Conservation (phyloP, 1,139 yeast species). For the Suhomyces chickasaworum region DNA sequence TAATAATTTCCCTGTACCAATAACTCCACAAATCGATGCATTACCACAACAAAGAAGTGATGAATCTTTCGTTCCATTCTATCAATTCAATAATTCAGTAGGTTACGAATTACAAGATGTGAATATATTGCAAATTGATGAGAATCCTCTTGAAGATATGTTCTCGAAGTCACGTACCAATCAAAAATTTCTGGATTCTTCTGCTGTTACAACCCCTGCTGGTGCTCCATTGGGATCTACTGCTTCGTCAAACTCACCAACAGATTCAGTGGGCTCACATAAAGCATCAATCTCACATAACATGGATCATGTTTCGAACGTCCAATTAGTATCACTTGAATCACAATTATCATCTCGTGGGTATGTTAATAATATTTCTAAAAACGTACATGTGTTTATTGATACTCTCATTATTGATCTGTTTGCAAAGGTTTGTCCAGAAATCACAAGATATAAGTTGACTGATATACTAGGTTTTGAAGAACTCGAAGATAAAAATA, state of each 20-base stretch:
- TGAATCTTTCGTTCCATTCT: conserved; percentile 9
- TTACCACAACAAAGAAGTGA: conserved; percentile 5
- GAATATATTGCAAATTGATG: conserved; percentile 39
- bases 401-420: conserved; percentile 26
- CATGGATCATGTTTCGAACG: conserved; percentile 15
- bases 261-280: conserved; percentile 37
- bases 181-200: background rate
- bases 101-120: conserved; percentile 32
- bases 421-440: conserved; percentile 23
- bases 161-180: conserved; percentile 21
- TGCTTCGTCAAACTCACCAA: conserved; percentile 37
- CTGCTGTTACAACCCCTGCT: conserved; percentile 7
- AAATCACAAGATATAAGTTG: conserved; percentile 23
- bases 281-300: conserved; percentile 14
- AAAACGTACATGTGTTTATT: conserved; percentile 33
- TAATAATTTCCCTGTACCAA: background rate
- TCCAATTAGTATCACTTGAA: conserved; percentile 19
- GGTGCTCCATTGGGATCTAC: conserved; percentile 23
- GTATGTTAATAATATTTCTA: conserved; percentile 25
- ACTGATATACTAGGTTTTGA: conserved; percentile 25
- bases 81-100: conserved; percentile 12
- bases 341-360: conserved; percentile 22
- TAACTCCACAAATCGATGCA: background rate
- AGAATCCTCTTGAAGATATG: conserved; percentile 45
- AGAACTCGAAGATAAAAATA: conserved; percentile 14